Conservation (phyloP, 345 rosid species). For the Zanthoxylum bungeanum region DNA sequence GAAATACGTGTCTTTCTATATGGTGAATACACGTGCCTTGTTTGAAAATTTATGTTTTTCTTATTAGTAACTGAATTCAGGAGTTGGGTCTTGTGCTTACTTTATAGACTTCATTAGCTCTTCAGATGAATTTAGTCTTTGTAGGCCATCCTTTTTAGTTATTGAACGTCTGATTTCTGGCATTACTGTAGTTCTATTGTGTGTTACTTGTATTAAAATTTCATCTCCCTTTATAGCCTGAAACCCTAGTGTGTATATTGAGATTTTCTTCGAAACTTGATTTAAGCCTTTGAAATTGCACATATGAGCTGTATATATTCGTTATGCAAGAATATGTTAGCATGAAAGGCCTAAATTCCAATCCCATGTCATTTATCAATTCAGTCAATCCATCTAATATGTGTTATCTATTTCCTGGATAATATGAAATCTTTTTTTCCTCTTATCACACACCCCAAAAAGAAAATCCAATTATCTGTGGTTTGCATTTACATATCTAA, state of each 20-base stretch:
- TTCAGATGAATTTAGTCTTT: background rate
- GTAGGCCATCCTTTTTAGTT: no score
- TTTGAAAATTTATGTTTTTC: no score
- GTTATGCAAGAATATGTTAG: background rate
- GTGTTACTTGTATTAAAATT: background rate
- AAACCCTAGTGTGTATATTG: background rate
- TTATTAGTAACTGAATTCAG: background rate
- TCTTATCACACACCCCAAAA: background rate
- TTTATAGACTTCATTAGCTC: background rate
- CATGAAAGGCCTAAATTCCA: background rate
- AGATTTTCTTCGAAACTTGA: background rate
- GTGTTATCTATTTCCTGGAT: background rate
- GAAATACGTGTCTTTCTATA: background rate
- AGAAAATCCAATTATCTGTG: background rate
- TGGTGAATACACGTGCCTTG: background rate
- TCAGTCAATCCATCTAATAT: background rate
- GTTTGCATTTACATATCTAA: conserved; percentile 1
- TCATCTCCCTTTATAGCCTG: background rate
- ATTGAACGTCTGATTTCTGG: background rate
- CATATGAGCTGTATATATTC: background rate
- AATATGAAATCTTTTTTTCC: background rate
- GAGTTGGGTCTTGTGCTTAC: background rate
- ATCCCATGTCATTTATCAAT: background rate
- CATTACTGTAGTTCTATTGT: background rate
- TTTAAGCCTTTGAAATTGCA: background rate